Evolutionary conservation across 2,329 filamentous ascomycete genomes (phyloP).

Genomic region (Penicillium hordei): DNA sequence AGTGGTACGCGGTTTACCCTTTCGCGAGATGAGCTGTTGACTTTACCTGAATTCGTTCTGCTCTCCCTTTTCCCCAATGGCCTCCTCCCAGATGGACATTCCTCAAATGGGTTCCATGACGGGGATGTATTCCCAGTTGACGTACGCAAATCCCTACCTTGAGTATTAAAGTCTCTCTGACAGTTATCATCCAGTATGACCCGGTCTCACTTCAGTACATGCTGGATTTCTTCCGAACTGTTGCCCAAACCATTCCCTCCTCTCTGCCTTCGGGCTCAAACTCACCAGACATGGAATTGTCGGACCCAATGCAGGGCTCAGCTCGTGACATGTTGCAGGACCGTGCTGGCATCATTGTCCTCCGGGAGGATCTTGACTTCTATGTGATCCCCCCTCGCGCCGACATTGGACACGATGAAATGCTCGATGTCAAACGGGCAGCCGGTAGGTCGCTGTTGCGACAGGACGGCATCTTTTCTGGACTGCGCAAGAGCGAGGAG

Average conservation of each 20-base stretch:
- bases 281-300: slow-evolving; percentile 58
- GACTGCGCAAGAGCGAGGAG: slow-evolving; percentile 91
- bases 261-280: slow-evolving; percentile 66
- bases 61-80: slow-evolving; percentile 98
- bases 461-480: slow-evolving; percentile 95
- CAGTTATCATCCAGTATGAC: slow-evolving; percentile 70
- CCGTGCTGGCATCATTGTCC: slow-evolving; percentile 91
- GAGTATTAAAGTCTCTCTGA: not conserved
- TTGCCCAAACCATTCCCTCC: slow-evolving; percentile 85
- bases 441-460: slow-evolving; percentile 81
- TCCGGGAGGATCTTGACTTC: slow-evolving; percentile 95
- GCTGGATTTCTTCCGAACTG: slow-evolving; percentile 95
- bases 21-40: slow-evolving; percentile 90
- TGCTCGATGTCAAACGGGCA: slow-evolving; percentile 94
- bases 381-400: slow-evolving; percentile 87
- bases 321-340: slow-evolving; percentile 78
- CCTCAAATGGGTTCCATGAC: slow-evolving; percentile 84
- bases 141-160: slow-evolving; percentile 59
- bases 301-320: slow-evolving; percentile 70
- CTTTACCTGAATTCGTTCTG: slow-evolving; percentile 93
- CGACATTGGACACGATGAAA: slow-evolving; percentile 82
- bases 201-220: slow-evolving; percentile 96
- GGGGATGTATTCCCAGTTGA: slow-evolving; percentile 95
- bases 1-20: slow-evolving; percentile 93
- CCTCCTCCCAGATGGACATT: slow-evolving; percentile 90